Evolutionary conservation across 2,329 filamentous ascomycete species (phyloP), one percentile per base, ranked within the genome.

Genomic region (Helicocarpus griseus): DNA sequence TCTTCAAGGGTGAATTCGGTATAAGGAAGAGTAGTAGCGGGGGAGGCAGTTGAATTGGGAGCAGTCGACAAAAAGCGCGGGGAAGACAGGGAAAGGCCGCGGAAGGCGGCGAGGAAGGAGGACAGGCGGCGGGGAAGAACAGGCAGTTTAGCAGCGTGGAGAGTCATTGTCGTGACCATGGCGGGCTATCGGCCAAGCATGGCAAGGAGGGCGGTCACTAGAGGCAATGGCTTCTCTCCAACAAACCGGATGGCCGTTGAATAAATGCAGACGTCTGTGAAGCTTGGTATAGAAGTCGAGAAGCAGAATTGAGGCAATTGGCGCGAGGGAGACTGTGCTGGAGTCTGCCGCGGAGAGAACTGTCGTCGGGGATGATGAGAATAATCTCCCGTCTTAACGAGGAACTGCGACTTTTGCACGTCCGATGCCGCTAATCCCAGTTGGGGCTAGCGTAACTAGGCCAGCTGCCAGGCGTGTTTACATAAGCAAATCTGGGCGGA

Each of bases 1-100:
- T n/a, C n/a, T n/a, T n/a, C n/a, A n/a, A n/a, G n/a, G n/a, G n/a
- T n/a, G n/a, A n/a, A 46, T 68, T 68, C 43, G 68, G 68, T 35
- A 69, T 69, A 57, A 72, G 71, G 43, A 59, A 56, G 49, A 53
- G 61, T 69, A 14, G 68, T 58, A 50, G 68, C 64, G 54, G 63
- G 56, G 29, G 64, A 61, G n/a, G n/a, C n/a, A n/a, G n/a, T n/a
- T n/a, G n/a, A n/a, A n/a, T n/a, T n/a, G n/a, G n/a, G n/a, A n/a
- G n/a, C n/a, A 31, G 7, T 31, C 13, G 29, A 31, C 29, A 28
- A 26, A 29, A 26, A 44, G 13, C 44, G 44, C 14, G 5, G 22
- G 11, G 29, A 28, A 9, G 28, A 22, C 29, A 35, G 29, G 19
- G 29, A 47, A 22, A 47, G n/a, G 29, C 9, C 21, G 44, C 44